A percentile compares a stretch with the other conserved stretches of the same genome.
phyloP scores from a whole-genome alignment of 2,329 filamentous ascomycete species.

The Cladophialophora chaetospira region DNA sequence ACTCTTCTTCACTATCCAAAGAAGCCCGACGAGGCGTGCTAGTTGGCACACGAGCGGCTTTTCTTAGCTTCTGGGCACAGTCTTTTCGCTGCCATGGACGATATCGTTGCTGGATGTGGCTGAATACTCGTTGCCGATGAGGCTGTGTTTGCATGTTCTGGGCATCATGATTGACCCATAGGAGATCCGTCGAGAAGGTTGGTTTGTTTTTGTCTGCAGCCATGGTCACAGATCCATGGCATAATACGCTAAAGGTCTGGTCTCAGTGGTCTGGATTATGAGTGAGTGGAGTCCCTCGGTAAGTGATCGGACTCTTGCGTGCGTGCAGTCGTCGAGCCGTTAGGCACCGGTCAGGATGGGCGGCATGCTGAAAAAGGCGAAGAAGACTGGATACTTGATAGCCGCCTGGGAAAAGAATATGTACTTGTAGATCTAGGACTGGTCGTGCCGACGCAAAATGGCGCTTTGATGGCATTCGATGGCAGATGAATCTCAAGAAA shows the following conservation, averaged over 20 bases:
- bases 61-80: constrained; percentile 2
- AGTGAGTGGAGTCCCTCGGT: background rate
- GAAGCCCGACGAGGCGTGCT: background rate
- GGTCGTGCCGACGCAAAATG: too few relatives aligned
- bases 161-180: constrained; percentile 14
- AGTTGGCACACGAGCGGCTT: background rate
- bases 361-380: background rate
- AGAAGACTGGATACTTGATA: background rate
- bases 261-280: too few relatives aligned
- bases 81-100: constrained; percentile 7
- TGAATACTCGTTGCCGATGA: constrained; percentile 10
- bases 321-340: background rate
- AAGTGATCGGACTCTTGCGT: background rate
- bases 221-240: constrained; percentile 6
- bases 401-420: too few relatives aligned
- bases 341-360: background rate
- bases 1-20: constrained; percentile 2
- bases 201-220: constrained; percentile 2
- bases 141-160: constrained; percentile 10
- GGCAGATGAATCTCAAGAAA: too few relatives aligned
- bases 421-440: too few relatives aligned
- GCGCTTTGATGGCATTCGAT: too few relatives aligned
- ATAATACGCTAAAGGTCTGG: background rate
- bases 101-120: constrained; percentile 10
- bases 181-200: background rate